phyloP scores from a whole-genome alignment of 2,329 filamentous ascomycete genomes.

The Ophiostoma novo-ulmi region DNA sequence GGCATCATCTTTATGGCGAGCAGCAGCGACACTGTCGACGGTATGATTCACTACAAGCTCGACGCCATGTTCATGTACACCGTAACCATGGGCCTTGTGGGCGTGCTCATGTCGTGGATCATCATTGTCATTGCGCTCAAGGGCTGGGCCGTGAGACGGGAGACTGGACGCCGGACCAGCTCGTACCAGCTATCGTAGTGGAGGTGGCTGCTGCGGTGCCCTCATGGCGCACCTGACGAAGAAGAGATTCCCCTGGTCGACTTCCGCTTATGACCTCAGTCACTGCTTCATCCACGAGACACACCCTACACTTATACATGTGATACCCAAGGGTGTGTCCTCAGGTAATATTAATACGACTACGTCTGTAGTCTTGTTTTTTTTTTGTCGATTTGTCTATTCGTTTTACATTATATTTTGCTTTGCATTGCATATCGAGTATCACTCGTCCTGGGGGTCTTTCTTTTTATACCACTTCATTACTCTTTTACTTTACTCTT shows the following conservation, averaged over 20 bases:
- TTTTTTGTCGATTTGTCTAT: not conserved
- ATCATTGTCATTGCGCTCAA: conserved; percentile 75
- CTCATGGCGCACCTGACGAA: not conserved
- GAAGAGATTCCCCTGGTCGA: not conserved
- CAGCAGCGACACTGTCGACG: conserved; percentile 67
- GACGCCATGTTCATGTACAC: conserved; percentile 95
- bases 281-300: not conserved
- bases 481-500: conserved; percentile 18
- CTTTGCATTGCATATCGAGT: conserved; percentile 17
- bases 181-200: conserved; percentile 24
- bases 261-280: not conserved
- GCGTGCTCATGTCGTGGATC: conserved; percentile 79
- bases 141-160: conserved; percentile 67
- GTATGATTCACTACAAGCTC: conserved; percentile 70
- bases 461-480: conserved; percentile 15
- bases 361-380: not conserved
- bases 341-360: not conserved
- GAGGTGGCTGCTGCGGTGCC: conserved; percentile 13
- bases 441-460: conserved; percentile 12
- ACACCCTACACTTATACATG: conserved; percentile 10
- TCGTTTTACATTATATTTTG: not conserved
- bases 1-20: conserved; percentile 92
- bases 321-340: conserved; percentile 14
- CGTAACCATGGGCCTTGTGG: conserved; percentile 75
- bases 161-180: conserved; percentile 32